These are phyloP conservation scores for Carpinus viminea DNA, from an alignment of 306 rosid genomes.

Conservation along the genomic window DNA sequence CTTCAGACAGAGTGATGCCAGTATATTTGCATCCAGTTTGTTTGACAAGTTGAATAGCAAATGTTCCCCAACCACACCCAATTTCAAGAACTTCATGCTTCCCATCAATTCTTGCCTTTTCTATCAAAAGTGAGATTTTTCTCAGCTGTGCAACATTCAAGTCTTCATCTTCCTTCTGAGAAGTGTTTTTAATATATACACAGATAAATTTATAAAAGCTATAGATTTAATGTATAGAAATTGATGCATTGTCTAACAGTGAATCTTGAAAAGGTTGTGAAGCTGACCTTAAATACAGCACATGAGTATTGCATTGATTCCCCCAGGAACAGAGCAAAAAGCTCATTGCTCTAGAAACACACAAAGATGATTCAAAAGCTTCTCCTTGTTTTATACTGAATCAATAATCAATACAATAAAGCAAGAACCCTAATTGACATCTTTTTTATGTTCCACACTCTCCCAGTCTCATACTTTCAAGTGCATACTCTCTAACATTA, in stretches of 20 bases:
- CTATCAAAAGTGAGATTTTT: slow-evolving; percentile 65
- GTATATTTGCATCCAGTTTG: too few relatives aligned
- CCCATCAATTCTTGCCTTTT: slow-evolving; percentile 62
- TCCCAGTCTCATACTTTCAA: too few relatives aligned
- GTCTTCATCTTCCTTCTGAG: slow-evolving; percentile 63
- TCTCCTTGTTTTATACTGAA: not conserved
- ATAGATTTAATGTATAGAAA: not conserved
- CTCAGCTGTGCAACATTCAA: slow-evolving; percentile 72
- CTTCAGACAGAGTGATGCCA: too few relatives aligned
- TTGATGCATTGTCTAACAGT: not conserved
- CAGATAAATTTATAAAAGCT: not conserved
- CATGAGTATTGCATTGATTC: slow-evolving; percentile 85
- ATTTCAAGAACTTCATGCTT: slow-evolving; percentile 85
- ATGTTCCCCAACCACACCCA: slow-evolving; percentile 95
- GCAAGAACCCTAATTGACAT: too few relatives aligned
- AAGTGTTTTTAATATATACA: slow-evolving; percentile 20
- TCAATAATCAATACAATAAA: too few relatives aligned
- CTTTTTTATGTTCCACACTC: too few relatives aligned
- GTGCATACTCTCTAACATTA: too few relatives aligned
- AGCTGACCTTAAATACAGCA: slow-evolving; percentile 80
- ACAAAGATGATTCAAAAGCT: slow-evolving; percentile 30
- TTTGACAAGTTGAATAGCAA: too few relatives aligned
- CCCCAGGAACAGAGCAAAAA: slow-evolving; percentile 80
- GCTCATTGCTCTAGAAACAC: slow-evolving; percentile 75
- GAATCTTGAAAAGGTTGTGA: not conserved